A percentile compares a stretch with the other conserved stretches of the same genome.
These are phyloP conservation scores for Trichoderma atroviride DNA, from an alignment of 2,329 filamentous ascomycete genomes.

Conservation along the genomic window DNA sequence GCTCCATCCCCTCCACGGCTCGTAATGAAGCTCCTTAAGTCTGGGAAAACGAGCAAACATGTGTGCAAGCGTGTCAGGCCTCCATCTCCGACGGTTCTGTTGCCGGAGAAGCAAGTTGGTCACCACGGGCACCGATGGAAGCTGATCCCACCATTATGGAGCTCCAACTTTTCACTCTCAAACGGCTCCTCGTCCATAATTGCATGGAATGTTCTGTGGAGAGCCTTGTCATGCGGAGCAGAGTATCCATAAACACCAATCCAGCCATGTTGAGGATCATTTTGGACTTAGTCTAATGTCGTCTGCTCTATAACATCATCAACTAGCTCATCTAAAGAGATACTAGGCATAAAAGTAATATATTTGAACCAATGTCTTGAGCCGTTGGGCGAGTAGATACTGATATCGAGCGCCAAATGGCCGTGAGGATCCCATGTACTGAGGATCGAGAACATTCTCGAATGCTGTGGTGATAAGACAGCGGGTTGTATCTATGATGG, in stretches of 20 bases:
- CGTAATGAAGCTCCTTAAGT: conserved; percentile 42
- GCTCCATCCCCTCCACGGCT: conserved; percentile 41
- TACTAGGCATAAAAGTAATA: conserved; percentile 29
- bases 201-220: conserved; percentile 30
- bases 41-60: conserved; percentile 39
- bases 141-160: conserved; percentile 16
- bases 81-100: conserved; percentile 40
- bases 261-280: conserved; percentile 24
- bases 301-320: background rate
- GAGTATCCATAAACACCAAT: conserved; percentile 17
- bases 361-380: conserved; percentile 39
- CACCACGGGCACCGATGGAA: conserved; percentile 37
- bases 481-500: conserved; percentile 27
- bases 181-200: conserved; percentile 31
- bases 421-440: conserved; percentile 36
- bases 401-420: conserved; percentile 40
- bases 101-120: conserved; percentile 40
- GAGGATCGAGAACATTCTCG: conserved; percentile 35
- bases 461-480: conserved; percentile 30
- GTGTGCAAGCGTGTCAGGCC: conserved; percentile 33
- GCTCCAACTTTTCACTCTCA: conserved; percentile 25
- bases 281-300: background rate
- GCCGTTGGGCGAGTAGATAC: conserved; percentile 40
- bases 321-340: background rate
- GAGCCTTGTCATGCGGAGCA: conserved; percentile 5